Evolutionary conservation across 345 rosid species (phyloP).

Genomic region (Bruguiera sexangula): DNA sequence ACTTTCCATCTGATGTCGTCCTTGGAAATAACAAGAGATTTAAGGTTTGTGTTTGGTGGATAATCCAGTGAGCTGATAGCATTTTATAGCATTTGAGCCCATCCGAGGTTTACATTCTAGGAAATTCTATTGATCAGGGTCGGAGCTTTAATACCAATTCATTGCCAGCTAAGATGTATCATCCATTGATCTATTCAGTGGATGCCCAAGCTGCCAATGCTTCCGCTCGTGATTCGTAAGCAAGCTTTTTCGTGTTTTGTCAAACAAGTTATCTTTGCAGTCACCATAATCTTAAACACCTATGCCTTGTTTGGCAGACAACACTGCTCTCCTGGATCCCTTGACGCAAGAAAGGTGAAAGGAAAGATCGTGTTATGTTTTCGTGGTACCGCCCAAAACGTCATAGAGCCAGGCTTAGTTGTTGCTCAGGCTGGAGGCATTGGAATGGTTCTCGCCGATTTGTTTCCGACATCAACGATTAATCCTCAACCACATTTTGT

Average conservation of each 20-base stretch:
- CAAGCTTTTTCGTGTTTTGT: background rate
- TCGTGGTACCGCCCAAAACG: background rate
- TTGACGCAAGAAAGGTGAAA: constrained; percentile 11
- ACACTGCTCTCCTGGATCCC: constrained; percentile 1
- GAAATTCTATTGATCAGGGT: constrained; percentile 5
- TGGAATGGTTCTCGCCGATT: constrained; percentile 18
- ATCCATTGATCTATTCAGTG: constrained; percentile 12
- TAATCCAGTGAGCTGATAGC: background rate
- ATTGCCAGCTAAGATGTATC: background rate
- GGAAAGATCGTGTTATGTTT: constrained; percentile 21
- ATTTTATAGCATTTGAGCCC: background rate
- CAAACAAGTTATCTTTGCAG: background rate
- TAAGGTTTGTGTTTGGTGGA: constrained; percentile 1
- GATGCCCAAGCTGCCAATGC: constrained; percentile 20
- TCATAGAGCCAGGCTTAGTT: constrained; percentile 7
- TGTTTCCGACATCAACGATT: background rate
- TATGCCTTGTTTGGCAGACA: background rate
- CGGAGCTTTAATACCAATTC: constrained; percentile 9
- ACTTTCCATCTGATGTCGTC: constrained; percentile 6
- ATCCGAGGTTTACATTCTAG: background rate
- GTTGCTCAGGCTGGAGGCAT: constrained; percentile 19
- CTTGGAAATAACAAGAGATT: constrained; percentile 17
- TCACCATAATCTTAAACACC: background rate
- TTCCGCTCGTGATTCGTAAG: constrained; percentile 12
- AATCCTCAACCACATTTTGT: constrained; percentile 1